Conservation (phyloP, 2,329 filamentous ascomycete genomes). For the Colletotrichum liaoningense region DNA sequence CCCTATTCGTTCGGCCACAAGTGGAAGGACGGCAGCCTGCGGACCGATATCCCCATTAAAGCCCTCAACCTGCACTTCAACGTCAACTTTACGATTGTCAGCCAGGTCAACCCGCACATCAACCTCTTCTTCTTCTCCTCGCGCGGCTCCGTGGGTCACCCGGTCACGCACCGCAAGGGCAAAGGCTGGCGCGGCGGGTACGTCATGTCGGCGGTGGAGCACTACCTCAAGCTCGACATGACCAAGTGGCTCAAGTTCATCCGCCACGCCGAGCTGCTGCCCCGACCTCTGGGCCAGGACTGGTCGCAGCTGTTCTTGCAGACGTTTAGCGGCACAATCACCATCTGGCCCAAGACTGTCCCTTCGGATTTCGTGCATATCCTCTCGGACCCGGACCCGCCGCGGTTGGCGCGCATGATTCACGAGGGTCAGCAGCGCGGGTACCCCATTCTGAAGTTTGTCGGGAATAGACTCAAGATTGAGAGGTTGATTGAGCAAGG, state of each 20-base stretch:
- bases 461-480: conserved; percentile 86
- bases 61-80: conserved; percentile 97
- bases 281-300: conserved; percentile 90
- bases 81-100: conserved; percentile 94
- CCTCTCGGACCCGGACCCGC: conserved; percentile 81
- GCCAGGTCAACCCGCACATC: conserved; percentile 94
- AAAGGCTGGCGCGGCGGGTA: conserved; percentile 97
- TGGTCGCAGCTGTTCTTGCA: conserved; percentile 98
- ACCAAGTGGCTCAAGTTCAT: conserved; percentile 98
- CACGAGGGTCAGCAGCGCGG: conserved; percentile 89
- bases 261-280: conserved; percentile 90
- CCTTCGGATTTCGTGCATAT: conserved; percentile 87
- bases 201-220: conserved; percentile 89
- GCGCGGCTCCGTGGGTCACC: conserved; percentile 88
- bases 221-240: conserved; percentile 95
- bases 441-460: conserved; percentile 92
- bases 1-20: conserved; percentile 98
- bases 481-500: conserved; percentile 77
- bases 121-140: conserved; percentile 99
- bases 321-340: conserved; percentile 92
- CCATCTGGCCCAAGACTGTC: conserved; percentile 90
- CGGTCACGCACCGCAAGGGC: conserved; percentile 92
- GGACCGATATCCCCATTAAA: conserved; percentile 95
- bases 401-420: conserved; percentile 86
- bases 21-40: conserved; percentile 96